Conservation (phyloP, 1,284 basidiomycete species). For the Ganoderma multipileum region DNA sequence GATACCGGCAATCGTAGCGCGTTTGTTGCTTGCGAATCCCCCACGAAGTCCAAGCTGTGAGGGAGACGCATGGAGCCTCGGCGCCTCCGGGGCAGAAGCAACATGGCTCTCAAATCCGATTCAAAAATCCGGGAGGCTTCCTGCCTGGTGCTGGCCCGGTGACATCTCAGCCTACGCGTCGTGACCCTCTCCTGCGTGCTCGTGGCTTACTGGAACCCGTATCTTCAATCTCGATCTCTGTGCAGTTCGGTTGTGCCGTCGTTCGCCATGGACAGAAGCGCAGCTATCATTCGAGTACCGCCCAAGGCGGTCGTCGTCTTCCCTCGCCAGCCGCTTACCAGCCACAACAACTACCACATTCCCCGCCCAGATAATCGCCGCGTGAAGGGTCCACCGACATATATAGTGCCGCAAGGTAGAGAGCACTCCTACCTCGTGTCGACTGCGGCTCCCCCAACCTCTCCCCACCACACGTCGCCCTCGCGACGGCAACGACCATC, state of each 20-base stretch:
- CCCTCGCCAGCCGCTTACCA: conserved; percentile 11
- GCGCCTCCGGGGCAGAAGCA: conserved; percentile 15
- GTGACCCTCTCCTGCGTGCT: too few relatives aligned
- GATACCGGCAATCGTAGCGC: conserved; percentile 5
- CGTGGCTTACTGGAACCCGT: too few relatives aligned
- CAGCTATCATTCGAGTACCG: not conserved
- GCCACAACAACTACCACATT: not conserved
- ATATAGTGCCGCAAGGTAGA: not conserved
- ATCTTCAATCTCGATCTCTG: not conserved
- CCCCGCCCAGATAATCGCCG: not conserved
- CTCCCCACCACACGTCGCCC: not conserved
- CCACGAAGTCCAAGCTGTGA: conserved; percentile 16
- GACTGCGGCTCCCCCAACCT: not conserved
- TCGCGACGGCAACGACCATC: conserved; percentile 5
- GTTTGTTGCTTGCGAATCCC: not conserved
- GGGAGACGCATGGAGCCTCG: conserved; percentile 17
- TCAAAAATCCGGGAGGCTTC: not conserved
- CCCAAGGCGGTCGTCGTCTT: conserved; percentile 4
- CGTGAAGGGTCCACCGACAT: not conserved
- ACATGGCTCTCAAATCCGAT: conserved; percentile 21
- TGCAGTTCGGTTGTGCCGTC: conserved; percentile 6
- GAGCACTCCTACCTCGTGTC: not conserved
- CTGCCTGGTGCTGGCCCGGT: not conserved
- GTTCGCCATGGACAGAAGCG: not conserved
- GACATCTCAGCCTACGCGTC: not conserved